Conservation (phyloP, 2,329 filamentous ascomycete genomes). For the Sporothrix inflata region DNA sequence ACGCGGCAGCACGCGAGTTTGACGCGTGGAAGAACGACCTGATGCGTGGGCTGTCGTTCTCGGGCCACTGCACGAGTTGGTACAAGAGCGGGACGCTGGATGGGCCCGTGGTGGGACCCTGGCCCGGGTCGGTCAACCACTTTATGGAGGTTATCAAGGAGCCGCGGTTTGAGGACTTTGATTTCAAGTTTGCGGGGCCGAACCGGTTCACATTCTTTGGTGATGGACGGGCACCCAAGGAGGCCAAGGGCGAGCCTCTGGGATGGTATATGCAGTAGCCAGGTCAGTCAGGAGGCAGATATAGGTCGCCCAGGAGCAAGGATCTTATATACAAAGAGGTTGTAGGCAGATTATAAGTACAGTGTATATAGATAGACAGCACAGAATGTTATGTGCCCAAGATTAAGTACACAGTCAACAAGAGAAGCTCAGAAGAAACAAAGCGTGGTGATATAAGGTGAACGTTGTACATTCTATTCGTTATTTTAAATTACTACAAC, state of each 20-base stretch:
- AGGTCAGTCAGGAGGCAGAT: background rate
- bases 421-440: too few relatives aligned
- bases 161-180: conserved; percentile 28
- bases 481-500: background rate
- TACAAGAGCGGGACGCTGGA: conserved; percentile 37
- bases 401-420: too few relatives aligned
- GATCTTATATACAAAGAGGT: too few relatives aligned
- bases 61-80: conserved; percentile 37
- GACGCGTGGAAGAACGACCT: conserved; percentile 39
- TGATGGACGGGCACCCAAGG: conserved; percentile 21
- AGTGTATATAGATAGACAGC: too few relatives aligned
- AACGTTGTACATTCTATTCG: background rate
- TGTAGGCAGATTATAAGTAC: too few relatives aligned
- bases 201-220: conserved; percentile 27
- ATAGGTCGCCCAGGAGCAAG: too few relatives aligned
- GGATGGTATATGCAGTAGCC: conserved; percentile 23
- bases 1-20: conserved; percentile 34
- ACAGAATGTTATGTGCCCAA: too few relatives aligned
- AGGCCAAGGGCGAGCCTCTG: conserved; percentile 24
- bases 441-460: too few relatives aligned
- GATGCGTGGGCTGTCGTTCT: conserved; percentile 39
- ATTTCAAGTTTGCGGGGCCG: conserved; percentile 1
- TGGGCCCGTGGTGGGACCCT: conserved; percentile 34
- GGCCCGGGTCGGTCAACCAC: conserved; percentile 27
- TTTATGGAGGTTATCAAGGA: conserved; percentile 28